Base-by-base conservation (phyloP, 2,329 filamentous ascomycete genomes). In the Claviceps pazoutovae region DNA sequence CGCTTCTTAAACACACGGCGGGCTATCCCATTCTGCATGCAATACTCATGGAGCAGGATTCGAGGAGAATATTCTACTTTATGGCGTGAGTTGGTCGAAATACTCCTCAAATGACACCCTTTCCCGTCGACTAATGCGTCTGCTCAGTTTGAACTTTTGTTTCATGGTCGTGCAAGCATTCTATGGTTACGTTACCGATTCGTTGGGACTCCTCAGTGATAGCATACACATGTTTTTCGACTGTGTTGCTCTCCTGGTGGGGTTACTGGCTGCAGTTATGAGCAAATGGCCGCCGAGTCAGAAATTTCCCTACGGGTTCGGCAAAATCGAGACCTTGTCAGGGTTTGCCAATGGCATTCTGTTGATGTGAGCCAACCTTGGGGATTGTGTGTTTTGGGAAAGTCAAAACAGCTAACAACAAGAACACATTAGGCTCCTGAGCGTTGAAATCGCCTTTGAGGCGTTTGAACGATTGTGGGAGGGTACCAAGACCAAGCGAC, bases 151-250 rank as follows among this genome's bases (percentile, higher is more conserved):
- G 51, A 98, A 98, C 64, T 89, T 98, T 59, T 76, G 74, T 6
- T 98, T 98, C 66, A 98, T 98, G 93, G 71, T 86, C 37, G 81
- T 98, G 1, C 93, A 98, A 62, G 86, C 90, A 42, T 88, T 91
- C 55, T 98, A 98, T 62, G 93, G 93, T 48, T 94, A 93, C 60
- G 71, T 93, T 11, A 97, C 89, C 3, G 90, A 95, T 58, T 98
- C 93, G 0, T 73, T 98, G 5, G 93, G 93, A 2, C 75, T 98
- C n/a, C 79, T 98, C 17, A 95, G 89, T 58, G 93, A 98, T 68
- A 97, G 90, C 61, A 93, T 98, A 56, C 93, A 98, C 69, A 98
- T 98, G 93, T 91, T 98, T 62, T 97, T 98, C 61, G 93, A 98
- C 68, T 98, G 93, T 59, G 82, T 96, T 38, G 93, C 91, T 19